Evolutionary conservation across 2,329 filamentous ascomycete genomes (phyloP), one percentile per base, ranked within the genome.

Genomic region (Claviceps capensis): DNA sequence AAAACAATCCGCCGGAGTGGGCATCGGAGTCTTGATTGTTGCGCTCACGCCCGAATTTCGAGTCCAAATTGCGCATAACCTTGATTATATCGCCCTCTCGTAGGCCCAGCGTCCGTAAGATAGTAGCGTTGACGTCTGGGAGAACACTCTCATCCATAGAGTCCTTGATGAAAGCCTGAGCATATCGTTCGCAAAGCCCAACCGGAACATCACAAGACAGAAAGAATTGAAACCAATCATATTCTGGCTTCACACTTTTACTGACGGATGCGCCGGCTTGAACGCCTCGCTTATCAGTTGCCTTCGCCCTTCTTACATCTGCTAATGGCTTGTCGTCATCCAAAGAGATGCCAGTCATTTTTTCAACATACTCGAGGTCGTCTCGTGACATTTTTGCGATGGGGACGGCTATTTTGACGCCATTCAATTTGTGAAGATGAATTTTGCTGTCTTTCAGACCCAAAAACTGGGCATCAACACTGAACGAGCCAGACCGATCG

Each of bases 221-320:
- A 75, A 98, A 98, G 72, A 98, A 97, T 64, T 96, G 89, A 63
- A 98, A 98, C 93, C 93, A 98, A 66, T 98, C 93, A 65, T 97
- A 95, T 47, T 93, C 84, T 1, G 85, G 75, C 66, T 83, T 84
- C 62, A 76, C 73, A 22, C 70, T 66, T 47, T 73, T 70, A 57
- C 85, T 76, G 36, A 88, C 71, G 1, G 77, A 77, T n/a, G 79
- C 83, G 13, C 84, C 84, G 8, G 78, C 72, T 42, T 68, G 67
- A 37, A 63, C 58, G 48, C 44, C 48, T 53, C 55, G 60, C 51
- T 63, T 65, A 17, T 67, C 61, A 38, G 56, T 55, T 53, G 61
- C 57, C 49, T 67, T 72, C 26, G 74, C 70, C 54, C 76, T 78
- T 65, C 82, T 86, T 48, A 96, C 85, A 59, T 93, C 88, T 5